Conservation (phyloP, 2,329 filamentous ascomycete genomes). For the Sarocladium strictum region DNA sequence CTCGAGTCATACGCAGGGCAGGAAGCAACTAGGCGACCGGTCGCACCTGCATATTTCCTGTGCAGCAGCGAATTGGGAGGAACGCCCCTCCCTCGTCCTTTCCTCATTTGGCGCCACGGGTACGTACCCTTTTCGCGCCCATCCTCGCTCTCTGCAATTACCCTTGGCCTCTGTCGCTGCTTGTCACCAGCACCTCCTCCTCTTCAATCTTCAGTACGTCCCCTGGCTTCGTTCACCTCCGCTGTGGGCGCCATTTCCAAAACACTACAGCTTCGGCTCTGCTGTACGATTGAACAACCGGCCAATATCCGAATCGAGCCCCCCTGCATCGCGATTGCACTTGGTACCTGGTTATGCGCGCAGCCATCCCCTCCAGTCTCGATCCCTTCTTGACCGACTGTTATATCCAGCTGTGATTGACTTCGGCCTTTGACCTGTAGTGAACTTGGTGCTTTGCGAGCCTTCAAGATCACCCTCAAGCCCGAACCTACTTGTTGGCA, state of each 20-base stretch:
- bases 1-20: not conserved
- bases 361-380: not conserved
- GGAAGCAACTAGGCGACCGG: not conserved
- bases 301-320: not conserved
- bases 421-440: no score
- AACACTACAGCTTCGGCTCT: not conserved
- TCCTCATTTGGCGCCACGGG: constrained; percentile 8
- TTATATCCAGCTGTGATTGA: no score
- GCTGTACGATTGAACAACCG: not conserved
- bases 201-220: not conserved
- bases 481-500: not conserved
- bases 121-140: constrained; percentile 10
- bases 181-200: not conserved
- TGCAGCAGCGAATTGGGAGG: constrained; percentile 8
- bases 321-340: not conserved
- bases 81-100: constrained; percentile 9
- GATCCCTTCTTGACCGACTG: not conserved
- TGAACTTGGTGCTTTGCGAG: no score
- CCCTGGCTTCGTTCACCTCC: not conserved
- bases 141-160: not conserved
- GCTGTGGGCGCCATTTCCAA: not conserved
- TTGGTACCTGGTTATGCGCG: not conserved
- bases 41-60: constrained; percentile 7
- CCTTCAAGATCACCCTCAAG: not conserved
- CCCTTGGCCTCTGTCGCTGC: not conserved